Conservation (phyloP, 2,329 filamentous ascomycete species). For the Fusarium chlamydosporum region DNA sequence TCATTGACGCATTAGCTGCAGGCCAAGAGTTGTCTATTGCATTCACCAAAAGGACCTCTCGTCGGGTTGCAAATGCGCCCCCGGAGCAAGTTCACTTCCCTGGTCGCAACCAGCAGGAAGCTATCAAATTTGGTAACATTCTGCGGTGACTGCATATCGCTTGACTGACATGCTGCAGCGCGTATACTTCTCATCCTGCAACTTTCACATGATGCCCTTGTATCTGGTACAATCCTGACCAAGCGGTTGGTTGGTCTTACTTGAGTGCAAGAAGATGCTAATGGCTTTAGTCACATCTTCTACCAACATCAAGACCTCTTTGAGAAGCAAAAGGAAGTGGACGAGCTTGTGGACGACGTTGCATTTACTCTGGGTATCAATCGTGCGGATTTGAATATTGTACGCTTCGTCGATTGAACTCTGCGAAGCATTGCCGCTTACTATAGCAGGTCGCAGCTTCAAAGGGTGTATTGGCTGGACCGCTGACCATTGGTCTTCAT, state of each 20-base stretch:
- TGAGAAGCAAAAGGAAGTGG: slow-evolving; percentile 75
- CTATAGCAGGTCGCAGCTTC: slow-evolving; percentile 74
- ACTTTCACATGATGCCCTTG: slow-evolving; percentile 70
- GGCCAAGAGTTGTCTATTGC: slow-evolving; percentile 50
- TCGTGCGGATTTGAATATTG: slow-evolving; percentile 78
- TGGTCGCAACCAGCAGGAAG: slow-evolving; percentile 62
- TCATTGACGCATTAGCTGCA: slow-evolving; percentile 50
- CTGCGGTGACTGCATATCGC: neutral
- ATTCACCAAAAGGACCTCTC: slow-evolving; percentile 46
- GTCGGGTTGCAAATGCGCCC: slow-evolving; percentile 18
- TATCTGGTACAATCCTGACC: slow-evolving; percentile 68
- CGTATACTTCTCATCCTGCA: slow-evolving; percentile 71
- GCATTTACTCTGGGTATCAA: slow-evolving; percentile 76
- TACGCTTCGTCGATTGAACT: slow-evolving; percentile 55
- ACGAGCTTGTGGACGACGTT: slow-evolving; percentile 80
- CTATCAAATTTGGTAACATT: slow-evolving; percentile 65
- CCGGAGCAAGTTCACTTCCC: slow-evolving; percentile 60
- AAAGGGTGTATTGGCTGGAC: slow-evolving; percentile 78
- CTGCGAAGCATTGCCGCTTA: slow-evolving; percentile 20
- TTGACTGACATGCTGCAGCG: slow-evolving; percentile 56
- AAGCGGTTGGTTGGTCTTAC: slow-evolving; percentile 67
- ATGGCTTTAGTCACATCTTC: slow-evolving; percentile 76
- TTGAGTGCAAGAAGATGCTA: neutral
- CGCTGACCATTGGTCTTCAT: slow-evolving; percentile 62
- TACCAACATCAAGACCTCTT: slow-evolving; percentile 84